Evolutionary conservation across 176 grass and related monocot species (phyloP).

Genomic region (Lolium multiflorum): DNA sequence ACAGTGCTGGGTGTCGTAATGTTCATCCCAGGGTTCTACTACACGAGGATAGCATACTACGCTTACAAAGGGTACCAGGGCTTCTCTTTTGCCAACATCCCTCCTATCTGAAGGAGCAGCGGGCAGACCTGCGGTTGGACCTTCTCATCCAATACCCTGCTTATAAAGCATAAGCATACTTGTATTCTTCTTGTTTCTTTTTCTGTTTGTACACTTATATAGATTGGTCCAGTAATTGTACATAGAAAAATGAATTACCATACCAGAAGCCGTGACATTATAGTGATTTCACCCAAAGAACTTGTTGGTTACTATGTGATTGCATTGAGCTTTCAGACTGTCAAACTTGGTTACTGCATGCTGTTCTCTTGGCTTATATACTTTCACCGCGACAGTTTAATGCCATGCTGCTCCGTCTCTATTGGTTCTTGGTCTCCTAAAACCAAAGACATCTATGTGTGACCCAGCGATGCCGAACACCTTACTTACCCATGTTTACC

Average conservation of each 20-base stretch:
- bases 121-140: not conserved
- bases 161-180: slow-evolving; percentile 10
- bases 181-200: not conserved
- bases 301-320: not conserved
- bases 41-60: slow-evolving; percentile 85
- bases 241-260: slow-evolving; percentile 22
- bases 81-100: slow-evolving; percentile 88
- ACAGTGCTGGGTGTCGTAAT: slow-evolving; percentile 71
- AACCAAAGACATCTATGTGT: not conserved
- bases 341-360: not conserved
- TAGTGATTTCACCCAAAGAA: slow-evolving; percentile 4
- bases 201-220: slow-evolving; percentile 6
- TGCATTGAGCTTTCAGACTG: not conserved
- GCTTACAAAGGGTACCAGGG: slow-evolving; percentile 87
- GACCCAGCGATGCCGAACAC: too few species aligned
- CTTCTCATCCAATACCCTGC: not conserved
- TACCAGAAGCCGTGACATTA: not conserved
- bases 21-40: slow-evolving; percentile 92
- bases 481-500: not conserved
- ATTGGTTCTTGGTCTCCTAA: not conserved
- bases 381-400: not conserved
- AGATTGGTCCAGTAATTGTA: slow-evolving; percentile 34
- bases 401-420: not conserved
- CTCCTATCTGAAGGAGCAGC: slow-evolving; percentile 56
- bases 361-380: not conserved